Conservation (phyloP, 164 flowering plant genomes). For the Umbilicus rupestris region DNA sequence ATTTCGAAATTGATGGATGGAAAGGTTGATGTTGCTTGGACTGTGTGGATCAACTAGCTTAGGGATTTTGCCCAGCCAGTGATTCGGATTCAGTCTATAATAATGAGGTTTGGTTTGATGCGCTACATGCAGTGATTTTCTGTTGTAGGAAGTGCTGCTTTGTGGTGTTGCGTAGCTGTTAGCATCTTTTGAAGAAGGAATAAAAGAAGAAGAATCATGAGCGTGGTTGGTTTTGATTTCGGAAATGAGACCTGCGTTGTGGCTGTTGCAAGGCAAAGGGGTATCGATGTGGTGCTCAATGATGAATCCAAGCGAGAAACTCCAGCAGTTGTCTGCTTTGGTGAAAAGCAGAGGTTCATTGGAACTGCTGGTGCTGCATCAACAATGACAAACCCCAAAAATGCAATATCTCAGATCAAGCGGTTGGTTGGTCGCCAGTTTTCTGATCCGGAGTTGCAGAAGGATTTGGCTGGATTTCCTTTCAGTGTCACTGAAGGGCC, state of each 20-base stretch:
- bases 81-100: no score
- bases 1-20: no score
- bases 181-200: no score
- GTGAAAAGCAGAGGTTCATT: conserved; percentile 90
- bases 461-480: conserved; percentile 61
- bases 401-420: conserved; percentile 78
- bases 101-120: no score
- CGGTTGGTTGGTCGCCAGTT: conserved; percentile 66
- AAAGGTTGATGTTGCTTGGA: no score
- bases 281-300: conserved; percentile 91
- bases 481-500: conserved; percentile 76
- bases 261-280: conserved; percentile 92
- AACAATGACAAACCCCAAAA: conserved; percentile 77
- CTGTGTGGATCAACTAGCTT: no score
- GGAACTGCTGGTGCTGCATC: conserved; percentile 96
- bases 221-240: conserved; percentile 92
- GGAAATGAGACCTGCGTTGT: conserved; percentile 91
- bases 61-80: no score
- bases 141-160: no score
- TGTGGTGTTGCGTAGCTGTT: no score
- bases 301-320: conserved; percentile 95
- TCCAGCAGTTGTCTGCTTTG: conserved; percentile 86
- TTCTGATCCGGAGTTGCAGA: conserved; percentile 79
- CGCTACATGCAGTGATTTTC: no score
- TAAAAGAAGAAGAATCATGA: conserved; percentile 38